These are phyloP conservation scores for Halophytophthora batemanensis DNA, from an alignment of 352 stramenopile species.

Conservation along the genomic window DNA sequence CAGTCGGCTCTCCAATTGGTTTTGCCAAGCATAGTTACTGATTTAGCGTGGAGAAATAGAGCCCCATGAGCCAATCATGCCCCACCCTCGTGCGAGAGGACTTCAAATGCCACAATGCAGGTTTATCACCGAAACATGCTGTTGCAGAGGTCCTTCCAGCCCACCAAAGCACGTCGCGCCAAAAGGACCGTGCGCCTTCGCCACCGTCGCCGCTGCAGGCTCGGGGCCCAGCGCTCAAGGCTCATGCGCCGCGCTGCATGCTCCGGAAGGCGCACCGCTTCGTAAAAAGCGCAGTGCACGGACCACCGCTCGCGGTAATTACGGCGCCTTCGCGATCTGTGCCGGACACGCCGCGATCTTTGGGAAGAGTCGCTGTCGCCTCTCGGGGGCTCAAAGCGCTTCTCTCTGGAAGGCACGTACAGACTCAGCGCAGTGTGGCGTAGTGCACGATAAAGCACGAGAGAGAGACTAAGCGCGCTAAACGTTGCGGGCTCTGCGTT, in stretches of 20 bases:
- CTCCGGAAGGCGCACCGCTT: neutral
- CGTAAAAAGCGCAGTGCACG: neutral
- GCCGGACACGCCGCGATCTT: conserved; percentile 4
- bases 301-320: neutral
- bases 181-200: no score
- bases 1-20: no score
- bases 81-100: no score
- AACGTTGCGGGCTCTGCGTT: neutral
- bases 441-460: conserved; percentile 4
- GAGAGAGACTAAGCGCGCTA: conserved; percentile 6
- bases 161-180: no score
- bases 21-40: no score
- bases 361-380: conserved; percentile 20
- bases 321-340: neutral
- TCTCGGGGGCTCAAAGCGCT: neutral
- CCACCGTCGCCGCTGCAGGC: no score
- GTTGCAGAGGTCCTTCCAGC: no score
- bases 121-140: no score
- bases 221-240: no score
- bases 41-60: no score
- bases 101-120: no score
- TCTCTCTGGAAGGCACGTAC: neutral
- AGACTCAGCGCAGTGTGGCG: neutral
- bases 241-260: neutral
- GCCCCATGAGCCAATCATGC: no score